Conservation (phyloP, 2,329 filamentous ascomycete species). For the Leptographium wingfieldii region DNA sequence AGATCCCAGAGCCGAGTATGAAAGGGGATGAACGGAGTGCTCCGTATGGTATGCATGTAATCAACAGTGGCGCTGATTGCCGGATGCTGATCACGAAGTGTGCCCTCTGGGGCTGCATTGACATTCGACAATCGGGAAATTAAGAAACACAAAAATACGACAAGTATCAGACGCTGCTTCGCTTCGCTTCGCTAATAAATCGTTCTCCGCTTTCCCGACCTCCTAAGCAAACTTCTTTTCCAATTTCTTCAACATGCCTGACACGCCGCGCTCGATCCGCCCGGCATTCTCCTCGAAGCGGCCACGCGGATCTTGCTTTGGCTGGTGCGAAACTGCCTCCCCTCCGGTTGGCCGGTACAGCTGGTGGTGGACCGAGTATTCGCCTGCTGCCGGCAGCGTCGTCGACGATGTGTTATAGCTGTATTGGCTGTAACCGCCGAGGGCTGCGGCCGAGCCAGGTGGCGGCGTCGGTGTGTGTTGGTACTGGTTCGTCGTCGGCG, state of each 20-base stretch:
- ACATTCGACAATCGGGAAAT: no score
- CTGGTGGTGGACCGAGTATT: constrained; percentile 55
- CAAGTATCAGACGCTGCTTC: no score
- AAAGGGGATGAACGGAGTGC: background rate
- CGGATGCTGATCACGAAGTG: no score
- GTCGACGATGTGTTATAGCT: constrained; percentile 21
- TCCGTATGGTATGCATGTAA: background rate
- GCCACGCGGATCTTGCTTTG: constrained; percentile 32
- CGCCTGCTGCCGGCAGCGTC: constrained; percentile 16
- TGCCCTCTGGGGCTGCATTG: no score
- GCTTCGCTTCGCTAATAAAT: background rate
- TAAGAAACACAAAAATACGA: background rate
- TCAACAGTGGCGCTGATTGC: background rate
- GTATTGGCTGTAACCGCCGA: constrained; percentile 45
- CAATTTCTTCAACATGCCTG: constrained; percentile 62
- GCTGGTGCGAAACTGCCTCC: constrained; percentile 33
- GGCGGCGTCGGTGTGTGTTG: constrained; percentile 14
- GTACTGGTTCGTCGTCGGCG: background rate
- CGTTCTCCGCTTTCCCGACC: background rate
- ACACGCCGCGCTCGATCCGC: constrained; percentile 56
- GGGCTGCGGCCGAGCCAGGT: constrained; percentile 18
- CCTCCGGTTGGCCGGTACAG: constrained; percentile 55
- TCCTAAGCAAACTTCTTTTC: constrained; percentile 56
- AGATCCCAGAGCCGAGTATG: background rate
- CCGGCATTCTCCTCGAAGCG: constrained; percentile 54